phyloP scores from a whole-genome alignment of 176 grass and related monocot genomes.

The Otatea glauca region DNA sequence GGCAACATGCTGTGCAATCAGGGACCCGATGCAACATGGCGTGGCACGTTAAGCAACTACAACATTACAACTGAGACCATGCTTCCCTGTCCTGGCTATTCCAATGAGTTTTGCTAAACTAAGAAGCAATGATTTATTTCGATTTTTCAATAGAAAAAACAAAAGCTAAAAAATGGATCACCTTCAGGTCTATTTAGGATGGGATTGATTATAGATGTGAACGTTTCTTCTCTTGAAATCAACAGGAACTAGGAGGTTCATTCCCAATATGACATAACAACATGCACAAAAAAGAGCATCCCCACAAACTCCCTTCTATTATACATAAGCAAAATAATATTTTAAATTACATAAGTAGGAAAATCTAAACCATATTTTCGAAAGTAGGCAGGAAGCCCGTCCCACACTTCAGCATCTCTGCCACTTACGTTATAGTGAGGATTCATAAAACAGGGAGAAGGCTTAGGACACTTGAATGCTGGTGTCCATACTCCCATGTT shows the following conservation, averaged over 20 bases:
- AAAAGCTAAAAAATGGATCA: not conserved
- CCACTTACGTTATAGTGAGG: conserved; percentile 11
- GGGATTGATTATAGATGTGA: not conserved
- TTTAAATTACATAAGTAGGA: not conserved
- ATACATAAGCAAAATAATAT: not conserved
- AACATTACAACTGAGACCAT: conserved; percentile 27
- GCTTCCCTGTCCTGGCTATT: conserved; percentile 16
- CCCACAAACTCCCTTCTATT: not conserved
- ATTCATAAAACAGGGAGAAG: conserved; percentile 21
- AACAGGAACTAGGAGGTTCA: not conserved
- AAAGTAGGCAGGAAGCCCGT: not conserved
- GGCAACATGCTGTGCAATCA: conserved; percentile 31
- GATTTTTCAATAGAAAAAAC: not conserved
- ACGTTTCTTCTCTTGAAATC: not conserved
- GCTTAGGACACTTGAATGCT: not conserved
- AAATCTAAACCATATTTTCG: conserved; percentile 12
- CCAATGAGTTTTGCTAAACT: conserved; percentile 14
- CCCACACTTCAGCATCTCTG: conserved; percentile 3
- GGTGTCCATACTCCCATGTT: not conserved
- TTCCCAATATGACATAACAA: conserved; percentile 9
- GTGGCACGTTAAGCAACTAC: not conserved
- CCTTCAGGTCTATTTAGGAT: not conserved
- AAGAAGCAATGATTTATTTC: conserved; percentile 5
- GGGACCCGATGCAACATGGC: conserved; percentile 22
- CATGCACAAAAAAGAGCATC: conserved; percentile 17